Percentiles rank a stretch among this genome's conserved stretches.
Evolutionary conservation across 2,329 filamentous ascomycete species (phyloP).

Genomic region (Curvularia sp.): DNA sequence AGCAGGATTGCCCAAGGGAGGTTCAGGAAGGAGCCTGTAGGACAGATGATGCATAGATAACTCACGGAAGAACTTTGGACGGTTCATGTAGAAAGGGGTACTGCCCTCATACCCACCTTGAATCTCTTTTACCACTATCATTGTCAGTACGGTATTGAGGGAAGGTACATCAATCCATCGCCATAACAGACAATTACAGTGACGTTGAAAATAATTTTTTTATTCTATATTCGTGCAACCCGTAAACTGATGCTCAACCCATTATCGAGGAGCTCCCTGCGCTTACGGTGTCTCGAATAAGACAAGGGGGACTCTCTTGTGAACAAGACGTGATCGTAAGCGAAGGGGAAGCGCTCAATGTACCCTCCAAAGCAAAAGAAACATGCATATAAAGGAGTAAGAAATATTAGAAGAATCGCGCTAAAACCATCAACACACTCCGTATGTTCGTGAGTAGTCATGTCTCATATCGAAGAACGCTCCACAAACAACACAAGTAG

Average conservation of each 20-base stretch:
- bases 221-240: conserved; percentile 10
- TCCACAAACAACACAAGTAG: not conserved
- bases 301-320: conserved; percentile 9
- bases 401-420: not conserved
- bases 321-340: conserved; percentile 16
- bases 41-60: no score
- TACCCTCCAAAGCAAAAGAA: conserved; percentile 1
- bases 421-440: not conserved
- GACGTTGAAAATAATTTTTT: not conserved
- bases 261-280: conserved; percentile 40
- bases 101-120: not conserved
- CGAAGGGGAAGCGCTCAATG: conserved; percentile 3
- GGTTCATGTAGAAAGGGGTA: no score
- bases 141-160: not conserved
- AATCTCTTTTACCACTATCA: no score
- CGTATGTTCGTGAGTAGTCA: conserved; percentile 1
- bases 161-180: not conserved
- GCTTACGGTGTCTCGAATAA: conserved; percentile 29
- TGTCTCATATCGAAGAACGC: conserved; percentile 5
- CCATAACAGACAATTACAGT: not conserved
- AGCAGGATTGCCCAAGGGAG: no score
- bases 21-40: no score
- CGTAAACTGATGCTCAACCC: conserved; percentile 44
- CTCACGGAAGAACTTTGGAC: no score
- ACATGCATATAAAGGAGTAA: not conserved